phyloP scores from a whole-genome alignment of 768 basidiomycete species.

The Phylloporus sp. region DNA sequence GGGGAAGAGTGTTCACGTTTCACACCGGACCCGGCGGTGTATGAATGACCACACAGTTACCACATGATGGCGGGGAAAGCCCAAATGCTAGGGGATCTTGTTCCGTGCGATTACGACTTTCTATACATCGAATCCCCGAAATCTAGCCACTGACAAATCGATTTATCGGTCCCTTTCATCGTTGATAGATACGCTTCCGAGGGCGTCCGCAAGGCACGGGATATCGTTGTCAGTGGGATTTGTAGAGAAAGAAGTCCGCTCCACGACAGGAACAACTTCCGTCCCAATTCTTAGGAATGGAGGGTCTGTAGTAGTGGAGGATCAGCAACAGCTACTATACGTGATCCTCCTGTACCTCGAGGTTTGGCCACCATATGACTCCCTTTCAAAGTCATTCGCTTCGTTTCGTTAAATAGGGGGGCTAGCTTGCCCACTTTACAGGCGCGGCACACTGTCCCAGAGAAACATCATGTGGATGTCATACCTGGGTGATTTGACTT shows the following conservation, averaged over 20 bases:
- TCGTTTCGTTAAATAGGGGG: slow-evolving; percentile 48
- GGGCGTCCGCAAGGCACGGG: slow-evolving; percentile 5
- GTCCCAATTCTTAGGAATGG: slow-evolving; percentile 1
- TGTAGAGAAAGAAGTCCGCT: neutral
- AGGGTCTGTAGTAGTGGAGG: slow-evolving; percentile 15
- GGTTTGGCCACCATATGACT: slow-evolving; percentile 42
- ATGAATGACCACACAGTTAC: too few relatives aligned
- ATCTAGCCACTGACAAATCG: neutral
- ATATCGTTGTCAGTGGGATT: slow-evolving; percentile 5
- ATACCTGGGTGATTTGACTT: slow-evolving; percentile 20
- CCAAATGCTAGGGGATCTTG: too few relatives aligned
- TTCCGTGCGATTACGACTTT: too few relatives aligned
- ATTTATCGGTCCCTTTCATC: neutral
- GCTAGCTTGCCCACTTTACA: slow-evolving; percentile 57
- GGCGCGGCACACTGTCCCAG: slow-evolving; percentile 53
- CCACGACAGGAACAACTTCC: neutral
- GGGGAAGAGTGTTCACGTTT: too few relatives aligned
- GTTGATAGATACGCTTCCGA: slow-evolving; percentile 13
- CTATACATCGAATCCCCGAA: too few relatives aligned
- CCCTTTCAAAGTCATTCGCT: slow-evolving; percentile 32
- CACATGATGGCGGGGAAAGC: too few relatives aligned
- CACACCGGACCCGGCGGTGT: too few relatives aligned
- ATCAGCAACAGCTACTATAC: neutral
- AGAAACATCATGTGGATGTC: neutral
- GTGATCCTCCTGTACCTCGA: slow-evolving; percentile 35